Evolutionary conservation across 225 moss, liverwort and hornwort genomes (phyloP), one percentile per base, ranked within the genome.

Genomic region (Physcomitrellopsis africana): DNA sequence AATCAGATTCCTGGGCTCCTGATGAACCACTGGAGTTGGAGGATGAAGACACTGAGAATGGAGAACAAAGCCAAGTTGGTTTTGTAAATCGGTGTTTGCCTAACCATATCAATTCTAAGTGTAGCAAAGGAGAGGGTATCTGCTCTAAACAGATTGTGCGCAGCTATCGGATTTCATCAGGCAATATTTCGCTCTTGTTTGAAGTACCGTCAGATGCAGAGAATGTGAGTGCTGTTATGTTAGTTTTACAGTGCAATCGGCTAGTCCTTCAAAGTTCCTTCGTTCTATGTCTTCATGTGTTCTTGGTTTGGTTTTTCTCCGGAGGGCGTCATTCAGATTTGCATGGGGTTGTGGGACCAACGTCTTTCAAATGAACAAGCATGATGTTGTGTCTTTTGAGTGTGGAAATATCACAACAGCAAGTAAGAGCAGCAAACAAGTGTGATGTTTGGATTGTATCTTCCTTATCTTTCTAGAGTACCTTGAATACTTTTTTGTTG

Each of bases 121-220:
- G 87, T 67, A 87, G 87, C 74, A 80, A 79, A 29, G 79, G 60
- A 58, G 75, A 77, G 60, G 83, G 83, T 20, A 90, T 90, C 41
- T 87, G 90, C 54, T 82, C 70, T 67, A 79, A 87, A 52, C 83
- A 85, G 77, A 73, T 83, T 24, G 63, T 85, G 70, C 82, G 85
- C 37, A 82, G 79, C 72, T 79, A 80, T n/a, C 58, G 81, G 60
- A 55, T 49, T 60, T 69, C 79, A 27, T 63, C 65, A 17, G 82
- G 69, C 22, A 79, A 74, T 22, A 73, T 62, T 19, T 72, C 78
- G 48, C 55, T 54, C 37, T 43, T 69, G 37, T 74, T 23, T 20
- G 83, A 85, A 55, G 70, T 55, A 73, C 64, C 60, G 41, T 11
- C 19, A 45, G 63, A 47, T 29, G 81, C 79, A 10, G 77, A 83